Evolutionary conservation across 2,329 filamentous ascomycete species (phyloP).

Genomic region (Kalmusia sp.): DNA sequence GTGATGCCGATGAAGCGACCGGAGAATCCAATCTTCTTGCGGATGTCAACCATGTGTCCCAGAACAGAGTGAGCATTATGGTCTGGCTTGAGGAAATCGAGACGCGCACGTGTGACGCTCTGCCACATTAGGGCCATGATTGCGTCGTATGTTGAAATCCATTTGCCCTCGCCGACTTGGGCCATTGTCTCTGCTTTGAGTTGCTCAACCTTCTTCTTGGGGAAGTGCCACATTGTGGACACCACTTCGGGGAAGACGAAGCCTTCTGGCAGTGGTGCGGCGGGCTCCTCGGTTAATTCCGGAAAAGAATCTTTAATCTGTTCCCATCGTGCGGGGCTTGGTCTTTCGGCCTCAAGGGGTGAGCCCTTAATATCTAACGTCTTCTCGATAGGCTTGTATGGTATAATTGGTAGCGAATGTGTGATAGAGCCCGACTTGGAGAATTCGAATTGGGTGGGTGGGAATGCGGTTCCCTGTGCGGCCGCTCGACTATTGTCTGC

Average conservation of each 20-base stretch:
- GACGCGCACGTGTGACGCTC: slow-evolving; percentile 24
- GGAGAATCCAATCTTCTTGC: slow-evolving; percentile 23
- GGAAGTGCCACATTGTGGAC: slow-evolving; percentile 28
- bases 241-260: slow-evolving; percentile 31
- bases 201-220: slow-evolving; percentile 18
- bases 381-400: background rate
- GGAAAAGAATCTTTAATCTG: no score
- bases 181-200: slow-evolving; percentile 22
- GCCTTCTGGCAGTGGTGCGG: slow-evolving; percentile 24
- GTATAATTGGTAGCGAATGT: no score
- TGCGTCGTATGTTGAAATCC: slow-evolving; percentile 36
- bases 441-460: background rate
- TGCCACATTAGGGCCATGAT: slow-evolving; percentile 33
- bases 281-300: slow-evolving; percentile 9
- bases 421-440: no score
- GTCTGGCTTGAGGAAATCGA: slow-evolving; percentile 23
- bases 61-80: slow-evolving; percentile 12
- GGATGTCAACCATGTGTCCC: slow-evolving; percentile 32
- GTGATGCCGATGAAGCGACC: slow-evolving; percentile 29
- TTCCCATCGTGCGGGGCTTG: background rate
- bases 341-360: slow-evolving; percentile 5
- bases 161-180: slow-evolving; percentile 7
- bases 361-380: slow-evolving; percentile 9
- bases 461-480: slow-evolving; percentile 16
- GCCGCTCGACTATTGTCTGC: slow-evolving; percentile 29